phyloP scores from a whole-genome alignment of 345 rosid genomes.

The Salix purpurea region DNA sequence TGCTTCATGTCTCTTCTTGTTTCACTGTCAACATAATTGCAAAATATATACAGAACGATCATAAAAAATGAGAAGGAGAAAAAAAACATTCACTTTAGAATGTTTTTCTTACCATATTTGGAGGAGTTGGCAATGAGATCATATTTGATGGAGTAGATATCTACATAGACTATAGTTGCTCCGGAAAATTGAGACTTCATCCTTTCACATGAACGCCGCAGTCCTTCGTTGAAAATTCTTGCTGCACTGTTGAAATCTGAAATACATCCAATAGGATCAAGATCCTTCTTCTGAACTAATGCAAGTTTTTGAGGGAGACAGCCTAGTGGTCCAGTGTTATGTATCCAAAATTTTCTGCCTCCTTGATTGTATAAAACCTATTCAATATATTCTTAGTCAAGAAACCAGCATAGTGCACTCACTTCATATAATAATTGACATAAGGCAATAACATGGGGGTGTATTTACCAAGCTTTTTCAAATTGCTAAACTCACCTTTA shows the following conservation, averaged over 20 bases:
- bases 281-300: constrained; percentile 33
- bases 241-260: constrained; percentile 60
- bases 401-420: too few species aligned
- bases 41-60: not conserved
- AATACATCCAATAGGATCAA: constrained; percentile 57
- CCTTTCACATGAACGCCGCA: constrained; percentile 40
- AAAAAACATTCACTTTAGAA: too few species aligned
- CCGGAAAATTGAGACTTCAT: constrained; percentile 46
- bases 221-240: constrained; percentile 54
- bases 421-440: too few species aligned
- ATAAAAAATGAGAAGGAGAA: too few species aligned
- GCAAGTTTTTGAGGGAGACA: constrained; percentile 85
- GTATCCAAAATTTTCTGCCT: constrained; percentile 81
- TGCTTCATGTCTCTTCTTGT: not conserved
- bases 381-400: not conserved
- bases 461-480: not conserved
- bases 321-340: constrained; percentile 87
- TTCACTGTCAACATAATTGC: not conserved
- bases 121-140: constrained; percentile 63
- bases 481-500: constrained; percentile 40
- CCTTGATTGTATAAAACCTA: constrained; percentile 58
- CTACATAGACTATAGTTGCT: constrained; percentile 60
- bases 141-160: constrained; percentile 62
- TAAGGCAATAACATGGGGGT: too few species aligned
- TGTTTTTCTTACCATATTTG: constrained; percentile 40